Evolutionary conservation across 352 stramenopile genomes (phyloP), one percentile per base, ranked within the genome.

Genomic region (Phytophthora pinifolia): DNA sequence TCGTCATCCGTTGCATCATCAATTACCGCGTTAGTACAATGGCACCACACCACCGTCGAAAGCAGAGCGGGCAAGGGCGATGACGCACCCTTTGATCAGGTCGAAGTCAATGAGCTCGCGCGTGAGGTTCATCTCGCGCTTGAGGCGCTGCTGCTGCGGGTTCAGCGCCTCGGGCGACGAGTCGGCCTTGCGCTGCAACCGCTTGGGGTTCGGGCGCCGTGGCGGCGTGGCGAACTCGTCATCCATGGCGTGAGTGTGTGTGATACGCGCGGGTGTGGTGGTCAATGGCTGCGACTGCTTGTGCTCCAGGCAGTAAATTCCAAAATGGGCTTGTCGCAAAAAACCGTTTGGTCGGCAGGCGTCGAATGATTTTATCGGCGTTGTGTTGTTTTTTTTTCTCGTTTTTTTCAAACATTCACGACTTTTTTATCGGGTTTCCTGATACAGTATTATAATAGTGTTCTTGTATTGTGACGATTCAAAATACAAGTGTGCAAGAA

Each of bases 61-160:
- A 46, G 18, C 22, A 27, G 22, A 27, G 22, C 22, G 22, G 45
- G 29, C 31, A 55, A 33, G 13, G 48, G 9, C 27, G 30, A 10
- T 3, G 1, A 66, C 68, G 15, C 45, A 89, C 77, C 82, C 84
- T 77, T 94, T 94, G 49, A 94, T 92, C 38, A 92, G 66, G 50
- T 94, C 84, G 60, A 92, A 91, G 73, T 94, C 84, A 39, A 94
- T 91, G 42, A 94, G 76, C 44, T 94, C 83, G 36, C 77, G 74
- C 33, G 60, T 83, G 38, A 86, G 64, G 52, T 88, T 72, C 36
- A 84, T 73, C 44, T 89, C 78, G 54, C 61, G 76, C 46, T 81
- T 83, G 34, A 77, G 59, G 3, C 76, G 75, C 36, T 72, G 50
- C 46, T 72, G 73, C 39, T 69, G 45, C 15, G 69, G 62, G 13